Conservation (phyloP, 2,329 filamentous ascomycete species). For the Thielaviopsis populi region DNA sequence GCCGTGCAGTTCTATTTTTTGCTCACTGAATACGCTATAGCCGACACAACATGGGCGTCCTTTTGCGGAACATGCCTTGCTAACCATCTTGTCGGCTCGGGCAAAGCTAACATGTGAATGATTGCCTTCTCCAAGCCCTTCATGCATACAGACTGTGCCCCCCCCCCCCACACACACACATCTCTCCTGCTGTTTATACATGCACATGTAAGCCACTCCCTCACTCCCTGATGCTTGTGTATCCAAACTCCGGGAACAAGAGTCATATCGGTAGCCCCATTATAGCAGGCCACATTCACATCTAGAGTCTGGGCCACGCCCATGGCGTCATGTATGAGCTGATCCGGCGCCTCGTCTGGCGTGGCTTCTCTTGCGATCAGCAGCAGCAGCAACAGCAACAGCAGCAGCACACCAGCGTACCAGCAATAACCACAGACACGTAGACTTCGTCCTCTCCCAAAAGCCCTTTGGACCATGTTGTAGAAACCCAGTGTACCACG, state of each 20-base stretch:
- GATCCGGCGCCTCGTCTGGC: neutral
- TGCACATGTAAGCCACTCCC: neutral
- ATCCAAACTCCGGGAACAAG: neutral
- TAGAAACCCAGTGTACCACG: neutral
- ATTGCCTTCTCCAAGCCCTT: neutral
- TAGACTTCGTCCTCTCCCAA: neutral
- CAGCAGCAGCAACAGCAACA: too few species aligned
- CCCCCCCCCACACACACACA: neutral
- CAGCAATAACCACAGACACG: neutral
- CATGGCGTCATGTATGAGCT: neutral
- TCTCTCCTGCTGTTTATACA: neutral
- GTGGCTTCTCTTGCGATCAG: neutral
- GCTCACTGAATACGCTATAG: neutral
- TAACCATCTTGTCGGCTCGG: neutral
- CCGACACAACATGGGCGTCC: neutral
- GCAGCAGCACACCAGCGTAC: neutral
- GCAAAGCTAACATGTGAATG: neutral
- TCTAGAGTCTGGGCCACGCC: neutral
- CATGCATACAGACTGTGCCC: neutral
- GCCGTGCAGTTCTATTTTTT: neutral
- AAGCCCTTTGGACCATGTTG: neutral
- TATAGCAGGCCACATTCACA: neutral
- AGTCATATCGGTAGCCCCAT: neutral
- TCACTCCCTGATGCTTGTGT: neutral
- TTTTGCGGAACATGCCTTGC: neutral